These are phyloP conservation scores for Xylaria sp. DNA, from an alignment of 2,329 filamentous ascomycete species.

Conservation along the genomic window DNA sequence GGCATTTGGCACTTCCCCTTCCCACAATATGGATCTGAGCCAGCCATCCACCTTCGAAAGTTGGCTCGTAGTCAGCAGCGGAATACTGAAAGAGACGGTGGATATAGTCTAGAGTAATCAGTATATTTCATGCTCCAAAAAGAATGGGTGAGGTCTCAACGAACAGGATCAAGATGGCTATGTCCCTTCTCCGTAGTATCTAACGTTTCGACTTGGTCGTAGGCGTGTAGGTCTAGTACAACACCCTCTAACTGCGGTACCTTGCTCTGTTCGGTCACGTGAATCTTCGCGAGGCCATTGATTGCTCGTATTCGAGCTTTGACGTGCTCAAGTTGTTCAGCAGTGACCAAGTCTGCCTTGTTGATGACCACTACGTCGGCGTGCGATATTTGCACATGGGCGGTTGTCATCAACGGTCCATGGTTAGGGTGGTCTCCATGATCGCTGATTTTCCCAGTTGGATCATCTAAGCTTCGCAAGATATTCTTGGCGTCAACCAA, in stretches of 20 bases:
- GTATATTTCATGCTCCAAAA: slow-evolving; percentile 12
- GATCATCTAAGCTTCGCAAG: slow-evolving; percentile 81
- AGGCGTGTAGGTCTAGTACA: slow-evolving; percentile 90
- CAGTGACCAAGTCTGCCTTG: slow-evolving; percentile 85
- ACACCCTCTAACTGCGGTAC: slow-evolving; percentile 87
- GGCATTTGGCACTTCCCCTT: slow-evolving; percentile 68
- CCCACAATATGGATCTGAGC: slow-evolving; percentile 88
- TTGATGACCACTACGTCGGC: slow-evolving; percentile 96
- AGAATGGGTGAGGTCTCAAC: slow-evolving; percentile 44
- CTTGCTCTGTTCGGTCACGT: slow-evolving; percentile 81
- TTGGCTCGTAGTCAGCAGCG: slow-evolving; percentile 66
- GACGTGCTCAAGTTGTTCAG: slow-evolving; percentile 75
- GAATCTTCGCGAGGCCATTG: slow-evolving; percentile 87
- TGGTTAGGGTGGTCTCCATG: slow-evolving; percentile 63
- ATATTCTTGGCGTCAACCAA: slow-evolving; percentile 96
- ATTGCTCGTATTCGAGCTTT: slow-evolving; percentile 80
- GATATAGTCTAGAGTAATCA: slow-evolving; percentile 75
- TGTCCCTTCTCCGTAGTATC: slow-evolving; percentile 82
- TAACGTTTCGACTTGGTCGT: slow-evolving; percentile 81
- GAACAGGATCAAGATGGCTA: slow-evolving; percentile 87
- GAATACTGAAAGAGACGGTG: slow-evolving; percentile 78
- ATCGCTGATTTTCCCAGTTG: slow-evolving; percentile 63
- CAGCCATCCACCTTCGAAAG: slow-evolving; percentile 78
- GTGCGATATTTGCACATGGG: slow-evolving; percentile 95
- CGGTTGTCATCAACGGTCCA: slow-evolving; percentile 84